phyloP scores from a whole-genome alignment of 2,329 filamentous ascomycete genomes.

The Pseudocercospora eumusae region DNA sequence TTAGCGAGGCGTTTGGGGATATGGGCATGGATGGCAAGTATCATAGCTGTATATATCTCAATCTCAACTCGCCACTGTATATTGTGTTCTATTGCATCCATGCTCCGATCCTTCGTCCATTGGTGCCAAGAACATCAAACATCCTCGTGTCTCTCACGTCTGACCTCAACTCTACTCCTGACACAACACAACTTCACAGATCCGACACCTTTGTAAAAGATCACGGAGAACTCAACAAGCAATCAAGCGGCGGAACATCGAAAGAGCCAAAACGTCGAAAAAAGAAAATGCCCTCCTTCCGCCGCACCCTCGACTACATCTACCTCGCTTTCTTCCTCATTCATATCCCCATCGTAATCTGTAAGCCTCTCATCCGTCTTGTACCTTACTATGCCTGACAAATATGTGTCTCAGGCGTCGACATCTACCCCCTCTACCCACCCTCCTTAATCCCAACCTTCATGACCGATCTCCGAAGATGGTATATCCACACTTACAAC shows the following conservation, averaged over 20 bases:
- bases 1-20: conserved; percentile 1
- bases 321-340: conserved; percentile 64
- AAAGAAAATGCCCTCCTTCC: conserved; percentile 29
- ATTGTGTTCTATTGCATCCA: neutral
- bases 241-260: neutral
- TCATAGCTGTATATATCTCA: neutral
- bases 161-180: neutral
- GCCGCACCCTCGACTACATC: conserved; percentile 48
- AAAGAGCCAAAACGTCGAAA: neutral
- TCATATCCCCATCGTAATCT: conserved; percentile 63
- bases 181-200: neutral
- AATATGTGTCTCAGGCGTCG: conserved; percentile 53
- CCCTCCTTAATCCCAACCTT: conserved; percentile 51
- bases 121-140: conserved; percentile 4
- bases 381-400: neutral
- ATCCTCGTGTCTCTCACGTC: neutral
- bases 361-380: conserved; percentile 43
- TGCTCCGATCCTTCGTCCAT: neutral
- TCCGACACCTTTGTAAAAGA: neutral
- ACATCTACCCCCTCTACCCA: conserved; percentile 63
- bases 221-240: neutral
- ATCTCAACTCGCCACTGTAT: conserved; percentile 7
- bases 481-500: conserved; percentile 61
- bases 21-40: neutral
- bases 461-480: conserved; percentile 54